Base-by-base conservation (phyloP, 495 filamentous ascomycete genomes). In the Oleoguttula mirabilis region DNA sequence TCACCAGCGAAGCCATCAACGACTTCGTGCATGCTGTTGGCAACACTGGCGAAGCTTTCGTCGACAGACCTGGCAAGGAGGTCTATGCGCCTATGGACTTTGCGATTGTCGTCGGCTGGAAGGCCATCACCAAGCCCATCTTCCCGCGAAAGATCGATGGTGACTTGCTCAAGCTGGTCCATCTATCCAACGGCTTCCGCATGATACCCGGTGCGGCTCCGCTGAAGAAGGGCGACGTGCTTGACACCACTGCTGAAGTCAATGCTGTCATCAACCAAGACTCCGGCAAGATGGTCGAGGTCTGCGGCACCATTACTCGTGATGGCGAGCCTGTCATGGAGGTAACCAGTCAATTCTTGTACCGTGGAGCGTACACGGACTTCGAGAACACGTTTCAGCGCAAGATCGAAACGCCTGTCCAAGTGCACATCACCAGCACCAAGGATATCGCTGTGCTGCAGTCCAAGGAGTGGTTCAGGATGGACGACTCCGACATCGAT, bases 21-120 rank as follows among this genome's bases (percentile, higher is more conserved):
- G 92, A 98, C 65, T 98, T 98, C 51, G 87, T 98, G 12, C 88
- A 98, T 58, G 92, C 90, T 32, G 90, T 98, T 45, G 87, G 90
- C 32, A 98, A 98, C 62, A 96, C 86, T 10, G 86, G 90, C 22
- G 90, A 96, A 58, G 90, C 92, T n/a, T 98, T 96, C 47, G 88
- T 98, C 32, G 88, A 96, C 43, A 77, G 88, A 19, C 88, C 88
- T 34, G 92, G 87, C 43, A 96, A 95, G 66, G 81, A 84, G 55
- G 83, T 93, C 52, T 88, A 77, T 52, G 92, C 90, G 16, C 90
- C 92, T 30, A 99, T 98, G 90, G 90, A 98, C 60, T 98, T 95
- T 51, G 90, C 90, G 43, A 96, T 98, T 47, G 90, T 98, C 20
- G 85, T 93, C 14, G 90, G 90, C 47, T 98, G 90, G 90, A 94